Base-by-base conservation (phyloP, 768 basidiomycete species). In the Lactifluus hygrophoroides region DNA sequence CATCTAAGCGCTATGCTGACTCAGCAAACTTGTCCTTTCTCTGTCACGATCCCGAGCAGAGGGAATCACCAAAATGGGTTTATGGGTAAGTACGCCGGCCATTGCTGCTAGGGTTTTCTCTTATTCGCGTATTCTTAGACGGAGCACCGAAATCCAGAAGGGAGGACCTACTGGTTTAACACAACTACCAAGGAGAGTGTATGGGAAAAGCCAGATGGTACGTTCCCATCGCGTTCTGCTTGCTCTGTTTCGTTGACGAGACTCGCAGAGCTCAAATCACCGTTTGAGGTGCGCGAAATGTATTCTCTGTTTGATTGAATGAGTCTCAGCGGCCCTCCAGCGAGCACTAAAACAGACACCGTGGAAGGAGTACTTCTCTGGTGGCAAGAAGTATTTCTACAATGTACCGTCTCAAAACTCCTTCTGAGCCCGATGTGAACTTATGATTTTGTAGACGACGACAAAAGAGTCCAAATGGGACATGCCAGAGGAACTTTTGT, bases 101-200 rank as follows among this genome's bases (percentile, higher is more conserved):
- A 7, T 16, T 28, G 17, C 23, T 13, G 3, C 14, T 2, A 7
- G 3, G 13, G 1, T 45, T 17, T 8, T 4, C 9, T 37, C 32
- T 56, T 19, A 60, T 34, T 17, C 16, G 11, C 19, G 10, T 9
- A 9, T 5, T 23, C 7, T 40, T 5, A 94, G 93, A 93, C 90
- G 3, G 94, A 95, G 69, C 91, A 96, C 73, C 85, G 89, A 34
- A 95, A 94, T 73, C 85, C 90, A 2, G 95, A 96, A 68, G 94
- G 94, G n/a, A 79, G 93, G n/a, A 92, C 90, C 0, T 98, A 98
- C 68, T 98, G 94, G 94, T 94, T 93, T 73, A 94, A 96, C 69
- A 84, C 90, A 0, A 79, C 77, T 10, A 90, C 88, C 3, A 84
- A 86, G 66, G 89, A 91, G 66, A 95, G 93, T 68, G 92, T 94